Evolutionary conservation across 306 rosid genomes (phyloP).

Genomic region (Quercus cerris): DNA sequence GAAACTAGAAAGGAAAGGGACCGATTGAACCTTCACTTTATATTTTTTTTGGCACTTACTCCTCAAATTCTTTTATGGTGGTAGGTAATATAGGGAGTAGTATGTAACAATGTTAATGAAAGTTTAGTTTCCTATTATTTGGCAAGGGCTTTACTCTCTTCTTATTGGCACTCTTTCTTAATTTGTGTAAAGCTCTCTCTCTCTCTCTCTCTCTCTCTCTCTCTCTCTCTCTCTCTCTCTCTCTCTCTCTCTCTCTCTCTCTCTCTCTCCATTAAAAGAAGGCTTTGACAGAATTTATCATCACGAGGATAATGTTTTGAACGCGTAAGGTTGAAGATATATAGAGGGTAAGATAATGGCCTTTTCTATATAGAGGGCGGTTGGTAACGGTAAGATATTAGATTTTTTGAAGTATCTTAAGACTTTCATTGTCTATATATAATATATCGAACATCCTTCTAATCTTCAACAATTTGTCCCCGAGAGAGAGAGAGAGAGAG

Average conservation of each 20-base stretch:
- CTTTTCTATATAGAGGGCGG: background rate
- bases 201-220: background rate
- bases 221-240: no score
- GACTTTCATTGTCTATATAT: background rate
- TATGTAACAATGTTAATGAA: no score
- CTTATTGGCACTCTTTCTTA: background rate
- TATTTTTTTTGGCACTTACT: no score
- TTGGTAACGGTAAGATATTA: background rate
- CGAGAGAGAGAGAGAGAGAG: background rate
- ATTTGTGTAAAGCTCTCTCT: background rate
- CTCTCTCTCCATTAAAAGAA: background rate
- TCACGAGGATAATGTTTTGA: slow-evolving; percentile 21
- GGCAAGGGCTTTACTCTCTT: background rate
- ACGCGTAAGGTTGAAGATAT: background rate
- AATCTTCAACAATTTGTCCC: background rate
- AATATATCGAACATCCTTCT: background rate
- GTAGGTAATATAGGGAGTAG: no score
- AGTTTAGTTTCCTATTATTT: background rate
- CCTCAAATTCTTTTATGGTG: no score
- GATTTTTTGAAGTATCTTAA: background rate
- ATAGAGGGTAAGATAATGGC: background rate
- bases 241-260: no score
- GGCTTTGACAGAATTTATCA: background rate
- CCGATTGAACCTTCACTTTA: no score
- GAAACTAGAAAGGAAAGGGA: no score